Evolutionary conservation across 176 grass and related monocot species (phyloP), one percentile per base, ranked within the genome.

Genomic region (Ensete glaucum): DNA sequence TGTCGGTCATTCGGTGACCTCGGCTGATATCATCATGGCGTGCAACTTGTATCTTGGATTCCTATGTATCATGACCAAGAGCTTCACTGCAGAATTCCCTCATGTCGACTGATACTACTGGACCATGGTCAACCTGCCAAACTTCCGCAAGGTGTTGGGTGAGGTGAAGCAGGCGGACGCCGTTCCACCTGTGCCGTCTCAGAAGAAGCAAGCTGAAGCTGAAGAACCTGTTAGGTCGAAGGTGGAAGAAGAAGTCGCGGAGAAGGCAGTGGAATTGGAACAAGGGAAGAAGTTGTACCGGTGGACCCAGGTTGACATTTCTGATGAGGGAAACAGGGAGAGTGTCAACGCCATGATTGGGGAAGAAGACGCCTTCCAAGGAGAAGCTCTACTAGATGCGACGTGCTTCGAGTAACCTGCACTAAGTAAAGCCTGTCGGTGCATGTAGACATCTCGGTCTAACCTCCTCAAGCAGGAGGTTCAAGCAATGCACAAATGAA

Each of bases 291-390:
- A 85, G 63, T 88, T 94, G 1, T 88, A 90, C 5, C 75, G 88
- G 22, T 94, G 91, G 91, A 79, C 80, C 15, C 90, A 94, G 87
- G 91, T 85, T 1, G 87, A 94, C 57, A 21, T 90, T 64, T 83
- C 77, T 43, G 85, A 88, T 11, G 91, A 74, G 70, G 83, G 74
- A 17, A 85, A 94, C 72, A 94, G 90, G 85, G 91, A 94, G 75
- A 69, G 80, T 1, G 83, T 77, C 53, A 88, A 69, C 19, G 82
- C 87, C 26, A 90, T 94, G 91, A 94, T 94, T 1, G 91, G 88
- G 75, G 91, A 94, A 8, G 85, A 73, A 54, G 91, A 94, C 72
- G 85, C 87, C 0, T 94, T 94, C 0, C 87, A 88, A 64, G 91
- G 91, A 0, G 83, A 90, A 74, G 59, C 82, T 0, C 79, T 94